A percentile compares a stretch with the other conserved stretches of the same genome.
These are phyloP conservation scores for Beauveria sp. DNA, from an alignment of 2,329 filamentous ascomycete genomes.

Conservation along the genomic window DNA sequence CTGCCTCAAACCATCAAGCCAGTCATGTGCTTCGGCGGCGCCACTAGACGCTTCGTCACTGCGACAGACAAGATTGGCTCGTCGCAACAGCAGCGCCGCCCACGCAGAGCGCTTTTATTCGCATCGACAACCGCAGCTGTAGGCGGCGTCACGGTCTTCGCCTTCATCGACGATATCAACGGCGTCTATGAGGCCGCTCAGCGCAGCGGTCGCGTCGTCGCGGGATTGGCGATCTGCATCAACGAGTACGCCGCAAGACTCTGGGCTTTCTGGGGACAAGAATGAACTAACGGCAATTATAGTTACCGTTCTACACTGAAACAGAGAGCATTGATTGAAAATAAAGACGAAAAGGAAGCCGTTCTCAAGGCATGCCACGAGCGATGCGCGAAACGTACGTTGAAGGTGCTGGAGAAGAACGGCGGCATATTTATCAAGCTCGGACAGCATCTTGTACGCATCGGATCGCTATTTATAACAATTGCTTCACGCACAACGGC, in stretches of 20 bases:
- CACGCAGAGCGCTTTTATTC: conserved; percentile 32
- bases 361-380: conserved; percentile 79
- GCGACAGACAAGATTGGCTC: conserved; percentile 14
- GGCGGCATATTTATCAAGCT: conserved; percentile 98
- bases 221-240: conserved; percentile 70
- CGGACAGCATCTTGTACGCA: conserved; percentile 73
- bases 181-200: conserved; percentile 68
- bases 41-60: conserved; percentile 24
- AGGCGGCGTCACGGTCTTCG: conserved; percentile 38
- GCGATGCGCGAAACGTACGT: conserved; percentile 80
- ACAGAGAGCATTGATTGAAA: conserved; percentile 50
- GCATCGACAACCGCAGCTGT: conserved; percentile 45
- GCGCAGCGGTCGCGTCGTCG: conserved; percentile 70
- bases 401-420: conserved; percentile 85
- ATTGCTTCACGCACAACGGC: conserved; percentile 1
- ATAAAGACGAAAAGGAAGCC: conserved; percentile 57
- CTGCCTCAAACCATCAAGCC: conserved; percentile 22
- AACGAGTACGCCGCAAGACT: conserved; percentile 58
- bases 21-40: conserved; percentile 19
- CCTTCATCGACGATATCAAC: conserved; percentile 63
- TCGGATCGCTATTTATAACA: background rate
- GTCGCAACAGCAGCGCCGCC: conserved; percentile 18
- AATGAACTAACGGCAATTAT: background rate
- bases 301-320: conserved; percentile 88
- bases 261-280: background rate